phyloP scores from a whole-genome alignment of 164 flowering plant genomes.

The Hamamelis virginiana region DNA sequence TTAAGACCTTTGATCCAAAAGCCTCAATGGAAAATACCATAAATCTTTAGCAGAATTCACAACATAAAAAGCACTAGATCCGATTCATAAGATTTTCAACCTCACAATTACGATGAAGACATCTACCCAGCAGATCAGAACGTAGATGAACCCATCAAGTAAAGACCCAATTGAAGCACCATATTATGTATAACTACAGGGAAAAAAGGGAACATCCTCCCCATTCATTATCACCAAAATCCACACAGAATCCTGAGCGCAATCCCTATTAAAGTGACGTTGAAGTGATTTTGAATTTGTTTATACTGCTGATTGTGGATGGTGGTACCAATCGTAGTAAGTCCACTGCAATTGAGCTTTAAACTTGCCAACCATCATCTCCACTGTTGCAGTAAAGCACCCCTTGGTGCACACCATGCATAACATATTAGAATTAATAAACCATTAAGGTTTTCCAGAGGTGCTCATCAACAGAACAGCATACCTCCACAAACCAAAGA shows the following conservation, averaged over 20 bases:
- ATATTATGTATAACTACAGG: conserved; percentile 8
- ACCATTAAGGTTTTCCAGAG: conserved; percentile 42
- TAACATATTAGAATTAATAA: conserved; percentile 36
- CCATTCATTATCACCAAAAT: conserved; percentile 28
- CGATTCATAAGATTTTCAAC: background rate
- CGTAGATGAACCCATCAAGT: conserved; percentile 12
- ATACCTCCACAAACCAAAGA: conserved; percentile 63
- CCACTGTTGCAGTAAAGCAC: conserved; percentile 66
- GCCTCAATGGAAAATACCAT: conserved; percentile 63
- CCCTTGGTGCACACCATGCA: conserved; percentile 64
- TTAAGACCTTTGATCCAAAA: conserved; percentile 67
- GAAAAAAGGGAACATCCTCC: conserved; percentile 23
- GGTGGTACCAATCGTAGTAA: conserved; percentile 36
- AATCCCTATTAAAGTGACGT: conserved; percentile 31
- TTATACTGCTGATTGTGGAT: conserved; percentile 21
- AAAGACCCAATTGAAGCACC: background rate
- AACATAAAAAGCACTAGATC: conserved; percentile 19
- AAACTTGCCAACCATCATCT: conserved; percentile 49
- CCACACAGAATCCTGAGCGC: conserved; percentile 29
- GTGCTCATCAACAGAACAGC: conserved; percentile 46
- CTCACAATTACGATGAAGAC: no score
- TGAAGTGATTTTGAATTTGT: conserved; percentile 23
- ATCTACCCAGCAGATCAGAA: no score
- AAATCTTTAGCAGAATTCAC: conserved; percentile 24
- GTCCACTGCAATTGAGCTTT: conserved; percentile 65